Evolutionary conservation across 2,329 filamentous ascomycete genomes (phyloP).

Genomic region (Peltaster fructicola): DNA sequence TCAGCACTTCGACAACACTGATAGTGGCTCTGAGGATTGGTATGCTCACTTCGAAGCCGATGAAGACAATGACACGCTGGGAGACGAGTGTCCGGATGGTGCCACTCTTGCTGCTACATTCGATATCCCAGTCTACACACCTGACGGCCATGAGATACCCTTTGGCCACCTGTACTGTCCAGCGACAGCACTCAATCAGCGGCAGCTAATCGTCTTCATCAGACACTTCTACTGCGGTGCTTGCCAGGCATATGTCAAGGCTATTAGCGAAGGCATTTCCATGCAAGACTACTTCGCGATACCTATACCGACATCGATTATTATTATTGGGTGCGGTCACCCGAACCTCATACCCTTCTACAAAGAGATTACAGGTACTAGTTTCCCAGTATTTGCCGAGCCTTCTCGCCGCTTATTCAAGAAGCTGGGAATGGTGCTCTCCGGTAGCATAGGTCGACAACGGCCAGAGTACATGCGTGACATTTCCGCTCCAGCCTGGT

Average conservation of each 20-base stretch:
- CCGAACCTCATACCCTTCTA: slow-evolving; percentile 21
- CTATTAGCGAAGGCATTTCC: slow-evolving; percentile 17
- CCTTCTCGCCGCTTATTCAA: slow-evolving; percentile 19
- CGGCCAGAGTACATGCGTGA: slow-evolving; percentile 22
- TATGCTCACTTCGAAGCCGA: slow-evolving; percentile 18
- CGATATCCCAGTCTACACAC: slow-evolving; percentile 37
- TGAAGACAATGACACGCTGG: slow-evolving; percentile 11
- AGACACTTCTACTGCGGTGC: slow-evolving; percentile 26
- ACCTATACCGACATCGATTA: slow-evolving; percentile 19
- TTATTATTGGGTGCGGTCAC: slow-evolving; percentile 21
- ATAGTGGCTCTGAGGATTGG: slow-evolving; percentile 15
- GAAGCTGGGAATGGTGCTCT: slow-evolving; percentile 18
- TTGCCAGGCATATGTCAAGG: slow-evolving; percentile 21
- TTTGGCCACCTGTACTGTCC: slow-evolving; percentile 48
- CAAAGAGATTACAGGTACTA: slow-evolving; percentile 18
- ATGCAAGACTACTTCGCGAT: slow-evolving; percentile 21
- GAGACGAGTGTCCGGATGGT: slow-evolving; percentile 18
- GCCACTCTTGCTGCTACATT: slow-evolving; percentile 16
- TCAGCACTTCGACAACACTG: slow-evolving; percentile 1
- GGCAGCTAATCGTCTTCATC: slow-evolving; percentile 24
- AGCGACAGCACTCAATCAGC: slow-evolving; percentile 18
- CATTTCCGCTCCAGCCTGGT: slow-evolving; percentile 16
- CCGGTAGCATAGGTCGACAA: slow-evolving; percentile 15
- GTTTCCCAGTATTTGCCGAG: slow-evolving; percentile 22
- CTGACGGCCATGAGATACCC: slow-evolving; percentile 38